Evolutionary conservation across 2,329 filamentous ascomycete genomes (phyloP), one percentile per base, ranked within the genome.

Genomic region (Fusarium veterinarium): DNA sequence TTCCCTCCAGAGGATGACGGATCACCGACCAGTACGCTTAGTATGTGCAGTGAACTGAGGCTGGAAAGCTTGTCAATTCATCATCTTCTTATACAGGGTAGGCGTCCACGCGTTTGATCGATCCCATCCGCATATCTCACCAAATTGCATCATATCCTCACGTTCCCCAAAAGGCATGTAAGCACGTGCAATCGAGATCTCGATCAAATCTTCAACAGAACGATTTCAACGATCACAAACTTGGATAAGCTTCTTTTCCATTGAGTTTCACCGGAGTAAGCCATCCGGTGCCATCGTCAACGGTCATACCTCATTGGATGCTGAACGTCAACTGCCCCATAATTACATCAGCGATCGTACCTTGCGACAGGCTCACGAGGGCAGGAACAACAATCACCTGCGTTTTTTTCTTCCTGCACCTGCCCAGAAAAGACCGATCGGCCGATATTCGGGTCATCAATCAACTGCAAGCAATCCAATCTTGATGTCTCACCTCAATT

Each of bases 1-100:
- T 87, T 88, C 3, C 83, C 92, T 37, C 88, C 84, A 90, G 87
- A 1, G 87, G 91, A n/a, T 86, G 89, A 2, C 83, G 84, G 0
- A 87, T 91, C 65, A 90, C 87, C 3, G 82, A 91, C 68, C 80
- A 90, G 5, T 81, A 83, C 0, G 86, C 88, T 73, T 82, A 91
- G 6, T 92, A 92, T 79, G 8, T 0, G 3, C 1, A 6, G 30
- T 23, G 11, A n/a, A 49, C 8, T 23, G 20, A 23, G 2, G 20
- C 3, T 19, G 16, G 45, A n/a, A 20, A 31, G 45, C 16, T 6
- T n/a, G 13, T 6, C 7, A 48, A 11, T 31, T 33, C 8, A 13
- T 31, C 46, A 11, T n/a, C 8, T 49, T 3, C 8, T 17, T 5
- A 0, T 53, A 13, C 14, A 53, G 40, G 52, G 53, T 60, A 62